Conservation (phyloP, 78 protist genomes). For the Polysphondylium violaceum region DNA sequence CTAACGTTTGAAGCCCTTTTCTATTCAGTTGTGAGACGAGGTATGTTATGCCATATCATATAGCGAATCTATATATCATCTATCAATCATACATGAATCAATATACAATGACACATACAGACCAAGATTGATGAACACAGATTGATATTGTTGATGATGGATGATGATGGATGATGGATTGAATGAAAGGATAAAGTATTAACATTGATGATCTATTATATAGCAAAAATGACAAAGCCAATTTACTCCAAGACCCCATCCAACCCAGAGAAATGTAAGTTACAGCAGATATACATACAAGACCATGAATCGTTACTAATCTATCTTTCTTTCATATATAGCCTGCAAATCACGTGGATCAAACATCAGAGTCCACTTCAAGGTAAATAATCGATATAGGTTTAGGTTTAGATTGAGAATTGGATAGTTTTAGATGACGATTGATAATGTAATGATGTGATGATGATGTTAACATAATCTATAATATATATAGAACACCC, state of each 20-base stretch:
- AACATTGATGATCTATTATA: background rate
- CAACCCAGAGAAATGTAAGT: conserved; percentile 76
- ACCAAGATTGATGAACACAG: too few relatives aligned
- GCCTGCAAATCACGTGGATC: conserved; percentile 95
- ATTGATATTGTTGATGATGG: too few relatives aligned
- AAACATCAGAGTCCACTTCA: conserved; percentile 96
- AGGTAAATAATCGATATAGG: conserved; percentile 67
- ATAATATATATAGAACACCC: conserved; percentile 91
- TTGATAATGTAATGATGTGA: background rate
- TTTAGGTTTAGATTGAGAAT: background rate
- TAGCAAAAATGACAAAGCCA: conserved; percentile 58
- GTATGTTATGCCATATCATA: too few relatives aligned
- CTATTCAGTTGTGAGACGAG: too few relatives aligned
- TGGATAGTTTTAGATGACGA: background rate
- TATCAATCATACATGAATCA: too few relatives aligned
- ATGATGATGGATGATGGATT: too few relatives aligned
- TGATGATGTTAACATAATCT: background rate
- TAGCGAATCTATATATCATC: background rate
- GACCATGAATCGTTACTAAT: background rate
- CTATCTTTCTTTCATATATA: conserved; percentile 1
- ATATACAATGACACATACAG: too few relatives aligned
- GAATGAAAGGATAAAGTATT: too few relatives aligned
- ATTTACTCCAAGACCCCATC: conserved; percentile 48
- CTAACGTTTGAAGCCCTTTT: too few relatives aligned
- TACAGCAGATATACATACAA: background rate